A percentile compares a stretch with the other conserved stretches of the same genome.
Conservation (phyloP, 2,329 filamentous ascomycete genomes). For the Lecanicillium sp. region DNA sequence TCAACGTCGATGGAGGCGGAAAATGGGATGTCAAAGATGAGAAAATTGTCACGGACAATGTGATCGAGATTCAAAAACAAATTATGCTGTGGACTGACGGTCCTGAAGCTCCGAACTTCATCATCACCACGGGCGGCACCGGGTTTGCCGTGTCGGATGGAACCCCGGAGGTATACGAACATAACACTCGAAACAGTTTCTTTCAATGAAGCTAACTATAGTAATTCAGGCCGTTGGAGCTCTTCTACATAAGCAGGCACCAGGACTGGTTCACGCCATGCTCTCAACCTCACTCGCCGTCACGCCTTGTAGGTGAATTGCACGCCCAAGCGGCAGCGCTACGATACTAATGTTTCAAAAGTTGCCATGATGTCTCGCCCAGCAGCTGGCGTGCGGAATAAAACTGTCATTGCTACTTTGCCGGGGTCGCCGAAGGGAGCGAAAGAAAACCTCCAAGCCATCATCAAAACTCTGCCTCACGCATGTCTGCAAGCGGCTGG, state of each 20-base stretch:
- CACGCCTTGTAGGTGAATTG: constrained; percentile 71
- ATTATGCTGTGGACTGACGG: constrained; percentile 70
- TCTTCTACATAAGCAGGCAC: constrained; percentile 77
- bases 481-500: constrained; percentile 88
- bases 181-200: neutral
- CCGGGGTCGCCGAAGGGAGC: constrained; percentile 95
- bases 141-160: constrained; percentile 81
- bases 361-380: constrained; percentile 96
- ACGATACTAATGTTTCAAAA: constrained; percentile 32
- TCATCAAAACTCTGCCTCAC: constrained; percentile 87
- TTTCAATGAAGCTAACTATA: neutral
- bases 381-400: constrained; percentile 78
- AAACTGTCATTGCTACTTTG: constrained; percentile 77
- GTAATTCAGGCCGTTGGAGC: constrained; percentile 62
- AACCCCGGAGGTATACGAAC: constrained; percentile 69
- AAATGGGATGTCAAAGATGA: constrained; percentile 66
- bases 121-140: constrained; percentile 87
- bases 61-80: constrained; percentile 65
- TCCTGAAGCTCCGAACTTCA: constrained; percentile 59
- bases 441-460: constrained; percentile 82
- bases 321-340: constrained; percentile 6
- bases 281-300: constrained; percentile 74
- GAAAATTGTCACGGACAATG: constrained; percentile 74
- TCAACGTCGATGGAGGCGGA: constrained; percentile 58
- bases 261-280: constrained; percentile 94